These are phyloP conservation scores for Ceratobasidium sp. DNA, from an alignment of 1,284 basidiomycete genomes.

Conservation along the genomic window DNA sequence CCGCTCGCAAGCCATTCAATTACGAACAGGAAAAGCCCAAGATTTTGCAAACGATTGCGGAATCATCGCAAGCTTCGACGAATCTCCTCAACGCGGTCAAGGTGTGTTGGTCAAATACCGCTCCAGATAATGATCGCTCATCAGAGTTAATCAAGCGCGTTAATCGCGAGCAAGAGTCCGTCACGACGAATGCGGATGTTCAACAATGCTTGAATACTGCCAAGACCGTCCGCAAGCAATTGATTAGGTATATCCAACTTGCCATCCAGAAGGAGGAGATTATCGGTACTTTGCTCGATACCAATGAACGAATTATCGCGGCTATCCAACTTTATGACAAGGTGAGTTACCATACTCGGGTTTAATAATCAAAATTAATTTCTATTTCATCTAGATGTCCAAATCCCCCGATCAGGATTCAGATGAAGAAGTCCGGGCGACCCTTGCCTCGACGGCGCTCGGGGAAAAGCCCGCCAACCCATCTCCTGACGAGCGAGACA, in stretches of 20 bases:
- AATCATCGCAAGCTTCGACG: constrained; percentile 84
- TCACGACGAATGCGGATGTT: constrained; percentile 78
- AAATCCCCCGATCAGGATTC: constrained; percentile 58
- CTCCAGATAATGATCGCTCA: constrained; percentile 38
- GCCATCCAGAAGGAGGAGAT: constrained; percentile 88
- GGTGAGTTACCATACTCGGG: constrained; percentile 64
- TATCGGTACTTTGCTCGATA: constrained; percentile 90
- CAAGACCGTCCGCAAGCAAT: constrained; percentile 76
- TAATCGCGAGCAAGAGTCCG: constrained; percentile 82
- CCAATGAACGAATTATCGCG: constrained; percentile 89
- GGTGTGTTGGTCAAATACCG: constrained; percentile 52
- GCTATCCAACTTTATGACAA: constrained; percentile 89
- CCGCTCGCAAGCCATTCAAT: constrained; percentile 69
- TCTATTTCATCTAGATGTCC: constrained; percentile 47
- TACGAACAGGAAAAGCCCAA: constrained; percentile 91
- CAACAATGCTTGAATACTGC: constrained; percentile 85
- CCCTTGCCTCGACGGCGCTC: constrained; percentile 23
- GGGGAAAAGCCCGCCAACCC: constrained; percentile 45
- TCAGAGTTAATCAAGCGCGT: constrained; percentile 65
- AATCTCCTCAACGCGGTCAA: constrained; percentile 91
- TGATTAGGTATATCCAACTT: constrained; percentile 93
- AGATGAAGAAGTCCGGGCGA: constrained; percentile 50
- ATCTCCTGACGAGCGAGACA: constrained; percentile 46
- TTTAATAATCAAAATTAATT: constrained; percentile 75
- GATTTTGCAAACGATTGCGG: constrained; percentile 83